These are phyloP conservation scores for Botryotinia globosa DNA, from an alignment of 2,329 filamentous ascomycete species.

Conservation along the genomic window DNA sequence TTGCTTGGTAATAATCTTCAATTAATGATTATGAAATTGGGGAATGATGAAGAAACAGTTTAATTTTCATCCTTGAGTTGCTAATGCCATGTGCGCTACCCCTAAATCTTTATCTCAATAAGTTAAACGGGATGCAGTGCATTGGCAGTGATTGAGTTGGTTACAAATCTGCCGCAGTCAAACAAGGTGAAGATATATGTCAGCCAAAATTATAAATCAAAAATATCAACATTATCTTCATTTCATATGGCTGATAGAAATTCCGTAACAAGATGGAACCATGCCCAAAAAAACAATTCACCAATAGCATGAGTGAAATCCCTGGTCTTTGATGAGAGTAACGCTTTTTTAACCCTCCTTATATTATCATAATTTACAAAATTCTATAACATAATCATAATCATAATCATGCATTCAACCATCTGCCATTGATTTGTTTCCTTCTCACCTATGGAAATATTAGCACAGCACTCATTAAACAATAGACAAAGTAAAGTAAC, in stretches of 20 bases:
- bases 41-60: neutral
- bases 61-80: neutral
- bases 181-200: neutral
- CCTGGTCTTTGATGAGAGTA: too few relatives aligned
- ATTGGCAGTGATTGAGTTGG: neutral
- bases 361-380: slow-evolving; percentile 16
- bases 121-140: neutral
- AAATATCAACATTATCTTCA: neutral
- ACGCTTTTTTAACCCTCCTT: neutral
- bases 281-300: neutral
- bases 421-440: slow-evolving; percentile 66
- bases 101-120: neutral
- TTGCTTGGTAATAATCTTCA: neutral
- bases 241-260: neutral
- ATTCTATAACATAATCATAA: slow-evolving; percentile 19
- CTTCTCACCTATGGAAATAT: slow-evolving; percentile 50
- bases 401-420: slow-evolving; percentile 43
- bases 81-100: neutral
- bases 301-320: neutral
- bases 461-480: slow-evolving; percentile 34
- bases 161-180: neutral
- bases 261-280: neutral
- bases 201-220: neutral
- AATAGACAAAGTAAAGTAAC: slow-evolving; percentile 38
- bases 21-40: neutral